Percentiles rank a stretch among this genome's conserved stretches.
These are phyloP conservation scores for Erodium chrysanthum DNA, from an alignment of 441 rosid genomes.

Conservation along the genomic window DNA sequence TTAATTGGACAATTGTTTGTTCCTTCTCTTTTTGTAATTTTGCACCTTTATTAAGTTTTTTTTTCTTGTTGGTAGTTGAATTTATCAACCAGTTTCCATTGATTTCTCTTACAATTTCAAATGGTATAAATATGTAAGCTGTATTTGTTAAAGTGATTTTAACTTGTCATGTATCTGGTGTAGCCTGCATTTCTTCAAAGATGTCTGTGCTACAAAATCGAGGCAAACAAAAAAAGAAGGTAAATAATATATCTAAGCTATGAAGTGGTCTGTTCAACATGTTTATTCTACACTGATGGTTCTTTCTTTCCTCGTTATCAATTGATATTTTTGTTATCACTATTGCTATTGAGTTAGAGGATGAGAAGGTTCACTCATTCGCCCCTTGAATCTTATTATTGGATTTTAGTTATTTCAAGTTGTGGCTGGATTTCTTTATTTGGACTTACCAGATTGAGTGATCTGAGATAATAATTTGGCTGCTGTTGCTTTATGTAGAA, in stretches of 20 bases:
- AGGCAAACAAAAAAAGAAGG: constrained; percentile 69
- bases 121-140: no score
- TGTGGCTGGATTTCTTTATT: constrained; percentile 13
- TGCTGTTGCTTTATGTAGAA: constrained; percentile 34
- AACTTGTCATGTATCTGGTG: constrained; percentile 17
- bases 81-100: no score
- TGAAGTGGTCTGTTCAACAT: background rate
- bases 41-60: background rate
- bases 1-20: background rate
- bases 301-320: no score
- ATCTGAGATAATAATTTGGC: constrained; percentile 18
- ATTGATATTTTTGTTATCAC: background rate
- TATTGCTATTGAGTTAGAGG: background rate
- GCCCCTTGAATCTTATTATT: background rate
- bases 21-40: background rate
- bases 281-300: background rate
- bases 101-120: no score
- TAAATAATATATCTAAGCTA: constrained; percentile 18
- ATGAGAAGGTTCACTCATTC: background rate
- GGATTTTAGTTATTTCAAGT: constrained; percentile 11
- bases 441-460: background rate
- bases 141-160: background rate
- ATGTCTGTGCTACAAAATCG: constrained; percentile 71
- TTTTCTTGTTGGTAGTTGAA: no score
- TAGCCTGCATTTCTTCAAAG: constrained; percentile 83